Base-by-base conservation (phyloP, 352 stramenopile species). In the Pythium guiyangense region DNA sequence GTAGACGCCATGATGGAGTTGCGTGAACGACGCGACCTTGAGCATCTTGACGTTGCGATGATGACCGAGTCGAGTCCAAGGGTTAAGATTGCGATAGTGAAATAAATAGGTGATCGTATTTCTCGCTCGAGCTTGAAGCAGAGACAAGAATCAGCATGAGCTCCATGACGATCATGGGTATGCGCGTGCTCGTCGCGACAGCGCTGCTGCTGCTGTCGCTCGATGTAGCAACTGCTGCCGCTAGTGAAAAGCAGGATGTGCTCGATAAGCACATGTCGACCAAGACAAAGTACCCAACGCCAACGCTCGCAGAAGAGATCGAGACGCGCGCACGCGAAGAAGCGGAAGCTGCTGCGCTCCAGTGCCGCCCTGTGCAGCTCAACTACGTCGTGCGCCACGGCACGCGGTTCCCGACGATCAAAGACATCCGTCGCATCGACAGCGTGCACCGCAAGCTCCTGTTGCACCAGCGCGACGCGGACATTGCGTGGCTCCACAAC, bases 321-420 rank as follows among this genome's bases (percentile, higher is more conserved):
- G 37, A 40, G 20, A 49, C 47, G 40, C 39, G 52, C 6, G 31
- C 42, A 17, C 29, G 18, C 29, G 49, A 46, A 54, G 57, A 64
- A 29, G 49, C 40, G 26, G 52, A 1, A 9, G 42, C 47, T 18
- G 27, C n/a, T 17, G 34, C 25, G 35, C 45, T 61, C 15, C 46
- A 48, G 34, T 94, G 84, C 55, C 47, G 17, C 4, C 74, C 77
- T 9, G 54, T 86, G 11, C 84, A 94, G 44, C 70, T 92, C 51
- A 94, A 94, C 57, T 88, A 76, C 49, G 84, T 83, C 11, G 64
- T 94, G 42, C 81, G 84, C 22, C 84, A 94, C 51, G 84, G 84
- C 54, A 94, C 81, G 18, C 75, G 84, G 42, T 89, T 77, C 57
- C 84, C 84, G 20, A 94, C 84, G 5, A 74, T 77, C 58, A 94